Evolutionary conservation across 2,329 filamentous ascomycete species (phyloP).

Genomic region (Alternaria novae-zelandiae): DNA sequence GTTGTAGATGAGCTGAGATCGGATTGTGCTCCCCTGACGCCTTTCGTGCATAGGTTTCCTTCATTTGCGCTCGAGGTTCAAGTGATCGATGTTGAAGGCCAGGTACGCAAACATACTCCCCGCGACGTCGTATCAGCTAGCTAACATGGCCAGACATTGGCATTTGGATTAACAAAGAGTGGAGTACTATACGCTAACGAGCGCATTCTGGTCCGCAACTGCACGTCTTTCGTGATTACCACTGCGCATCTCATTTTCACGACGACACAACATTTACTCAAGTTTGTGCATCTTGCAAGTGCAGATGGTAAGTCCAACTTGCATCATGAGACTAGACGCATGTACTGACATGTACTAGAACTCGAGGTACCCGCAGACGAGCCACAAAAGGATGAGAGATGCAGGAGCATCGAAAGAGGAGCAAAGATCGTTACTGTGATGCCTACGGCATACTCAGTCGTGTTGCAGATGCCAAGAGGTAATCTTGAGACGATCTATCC

Average conservation of each 20-base stretch:
- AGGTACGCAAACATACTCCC: constrained; percentile 22
- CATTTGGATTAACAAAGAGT: constrained; percentile 73
- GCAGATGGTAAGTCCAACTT: constrained; percentile 62
- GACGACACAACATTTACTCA: constrained; percentile 88
- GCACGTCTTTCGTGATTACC: constrained; percentile 88
- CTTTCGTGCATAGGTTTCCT: constrained; percentile 31
- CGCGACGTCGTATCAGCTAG: constrained; percentile 5
- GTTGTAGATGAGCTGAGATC: constrained; percentile 9
- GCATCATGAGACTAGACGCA: not conserved
- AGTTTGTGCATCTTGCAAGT: constrained; percentile 82
- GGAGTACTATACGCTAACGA: constrained; percentile 82
- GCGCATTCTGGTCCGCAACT: constrained; percentile 78
- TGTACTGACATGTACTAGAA: constrained; percentile 56
- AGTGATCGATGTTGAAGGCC: constrained; percentile 26
- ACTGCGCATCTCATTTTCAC: constrained; percentile 86
- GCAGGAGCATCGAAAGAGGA: constrained; percentile 88
- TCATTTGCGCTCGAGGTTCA: constrained; percentile 35
- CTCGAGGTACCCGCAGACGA: constrained; percentile 86
- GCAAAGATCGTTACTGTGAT: constrained; percentile 87
- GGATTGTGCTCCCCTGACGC: constrained; percentile 25
- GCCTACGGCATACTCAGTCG: constrained; percentile 82
- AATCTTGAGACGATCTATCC: constrained; percentile 96
- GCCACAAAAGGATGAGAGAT: constrained; percentile 89
- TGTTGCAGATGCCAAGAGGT: constrained; percentile 93
- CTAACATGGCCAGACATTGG: constrained; percentile 49